phyloP scores from a whole-genome alignment of 2,329 filamentous ascomycete species.

The Gliomastix tumulicola region DNA sequence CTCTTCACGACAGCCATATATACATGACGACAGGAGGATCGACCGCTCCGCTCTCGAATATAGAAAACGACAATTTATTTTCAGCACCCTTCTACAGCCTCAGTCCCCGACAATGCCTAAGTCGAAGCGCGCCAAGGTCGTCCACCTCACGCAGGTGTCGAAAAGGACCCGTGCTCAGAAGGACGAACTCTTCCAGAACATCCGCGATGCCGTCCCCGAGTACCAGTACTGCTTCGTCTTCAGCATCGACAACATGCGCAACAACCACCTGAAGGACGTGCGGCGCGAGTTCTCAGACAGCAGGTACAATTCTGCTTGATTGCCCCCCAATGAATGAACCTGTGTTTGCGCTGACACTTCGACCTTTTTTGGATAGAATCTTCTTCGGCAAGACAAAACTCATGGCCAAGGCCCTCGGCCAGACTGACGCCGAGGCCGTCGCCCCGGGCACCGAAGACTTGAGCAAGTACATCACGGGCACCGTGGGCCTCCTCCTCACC shows the following conservation, averaged over 20 bases:
- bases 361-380: too few species aligned
- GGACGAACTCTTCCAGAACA: slow-evolving; percentile 78
- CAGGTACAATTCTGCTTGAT: too few species aligned
- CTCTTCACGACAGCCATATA: too few species aligned
- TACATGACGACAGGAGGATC: too few species aligned
- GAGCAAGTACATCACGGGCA: slow-evolving; percentile 63
- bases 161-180: slow-evolving; percentile 94
- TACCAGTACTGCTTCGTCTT: slow-evolving; percentile 94
- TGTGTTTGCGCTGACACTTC: too few species aligned
- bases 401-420: slow-evolving; percentile 91
- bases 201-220: slow-evolving; percentile 76
- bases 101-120: slow-evolving; percentile 67
- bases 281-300: slow-evolving; percentile 78
- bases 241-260: slow-evolving; percentile 93
- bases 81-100: too few species aligned
- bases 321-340: background rate
- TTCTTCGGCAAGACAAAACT: slow-evolving; percentile 99
- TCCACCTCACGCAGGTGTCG: slow-evolving; percentile 83
- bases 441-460: slow-evolving; percentile 71
- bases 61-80: too few species aligned
- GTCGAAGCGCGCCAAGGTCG: slow-evolving; percentile 85
- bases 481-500: slow-evolving; percentile 87
- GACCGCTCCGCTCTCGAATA: too few species aligned
- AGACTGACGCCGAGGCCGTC: slow-evolving; percentile 68
- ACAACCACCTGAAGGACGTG: slow-evolving; percentile 90